Evolutionary conservation across 805 yeast species (phyloP), one percentile per base, ranked within the genome.

Genomic region (Vanderwaltozyma yarrowii): DNA sequence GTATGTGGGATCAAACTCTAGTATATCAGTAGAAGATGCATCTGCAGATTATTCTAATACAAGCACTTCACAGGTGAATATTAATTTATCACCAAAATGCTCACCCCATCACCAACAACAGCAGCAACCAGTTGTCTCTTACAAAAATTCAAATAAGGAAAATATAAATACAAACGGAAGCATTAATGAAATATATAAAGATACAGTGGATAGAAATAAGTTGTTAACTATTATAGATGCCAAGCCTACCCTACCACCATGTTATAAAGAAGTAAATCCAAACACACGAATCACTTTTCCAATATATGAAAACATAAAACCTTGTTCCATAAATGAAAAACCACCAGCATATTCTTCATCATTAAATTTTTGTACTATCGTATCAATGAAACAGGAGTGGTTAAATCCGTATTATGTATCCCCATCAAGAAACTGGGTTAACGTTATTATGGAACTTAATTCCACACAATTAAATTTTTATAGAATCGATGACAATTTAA

Each of bases 391-490:
- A 53, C 52, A 71, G 34, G 96, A 88, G 57, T 77, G 86, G 78
- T 44, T 74, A 1, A 70, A 81, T 3, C 96, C 96, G 0, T 80
- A 78, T 51, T 84, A 79, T 45, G 66, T 76, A 5, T 70, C 94
- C 0, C 67, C 77, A 3, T 55, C 66, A 5, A 66, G 95, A 45
- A 70, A 74, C 11, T 88, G 96, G 96, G 70, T 67, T 45, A 65
- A 70, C 30, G 70, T 73, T 28, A 65, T 81, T 15, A 66, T 85
- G 56, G 94, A 82, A 51, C 62, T 88, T 37, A 85, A 88, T 65
- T 83, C 89, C 10, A 88, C 96, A 2, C 95, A 85, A 60, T 60
- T 88, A 20, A 82, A 82, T 57, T 62, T 88, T 37, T 83, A 82
- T 54, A 50, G 60, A 11, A 63, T 67, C 11, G 73, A 65, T 23